These are phyloP conservation scores for Podaxis sp. DNA, from an alignment of 768 basidiomycete genomes.

Conservation along the genomic window DNA sequence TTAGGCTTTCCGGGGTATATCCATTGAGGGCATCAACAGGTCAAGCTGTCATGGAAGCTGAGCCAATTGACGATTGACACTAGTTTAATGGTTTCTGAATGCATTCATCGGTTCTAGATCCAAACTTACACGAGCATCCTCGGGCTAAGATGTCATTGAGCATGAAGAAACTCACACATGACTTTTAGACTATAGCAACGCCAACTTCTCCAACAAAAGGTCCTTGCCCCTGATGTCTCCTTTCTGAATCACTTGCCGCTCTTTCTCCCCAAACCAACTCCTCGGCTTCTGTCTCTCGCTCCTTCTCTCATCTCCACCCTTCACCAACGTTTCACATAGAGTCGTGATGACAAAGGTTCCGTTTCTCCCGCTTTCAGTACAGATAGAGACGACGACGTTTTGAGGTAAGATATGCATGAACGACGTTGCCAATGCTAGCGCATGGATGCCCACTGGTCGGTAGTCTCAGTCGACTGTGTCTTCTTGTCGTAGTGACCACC, in stretches of 20 bases:
- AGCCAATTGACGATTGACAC: neutral
- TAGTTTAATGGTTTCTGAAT: no score
- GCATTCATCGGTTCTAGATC: neutral
- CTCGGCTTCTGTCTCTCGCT: slow-evolving; percentile 46
- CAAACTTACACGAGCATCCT: neutral
- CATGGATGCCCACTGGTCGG: slow-evolving; percentile 51
- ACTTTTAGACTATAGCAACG: slow-evolving; percentile 26
- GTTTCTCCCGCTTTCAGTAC: slow-evolving; percentile 49
- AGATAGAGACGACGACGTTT: slow-evolving; percentile 56
- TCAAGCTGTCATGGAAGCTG: neutral
- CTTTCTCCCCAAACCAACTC: slow-evolving; percentile 56
- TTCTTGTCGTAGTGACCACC: slow-evolving; percentile 84
- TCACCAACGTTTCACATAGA: slow-evolving; percentile 57
- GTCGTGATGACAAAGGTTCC: slow-evolving; percentile 80
- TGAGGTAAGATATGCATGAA: slow-evolving; percentile 57
- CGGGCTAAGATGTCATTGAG: neutral
- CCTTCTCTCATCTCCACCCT: slow-evolving; percentile 31
- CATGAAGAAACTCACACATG: neutral
- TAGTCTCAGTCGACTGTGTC: slow-evolving; percentile 49
- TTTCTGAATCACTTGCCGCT: slow-evolving; percentile 45
- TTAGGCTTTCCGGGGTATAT: neutral
- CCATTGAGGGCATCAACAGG: neutral
- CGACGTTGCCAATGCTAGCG: slow-evolving; percentile 54
- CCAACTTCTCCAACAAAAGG: slow-evolving; percentile 63
- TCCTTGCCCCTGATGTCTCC: slow-evolving; percentile 69